A percentile compares a stretch with the other conserved stretches of the same genome.
phyloP scores from a whole-genome alignment of 371 early-diverging fungal genomes.

The Mortierella sp. region DNA sequence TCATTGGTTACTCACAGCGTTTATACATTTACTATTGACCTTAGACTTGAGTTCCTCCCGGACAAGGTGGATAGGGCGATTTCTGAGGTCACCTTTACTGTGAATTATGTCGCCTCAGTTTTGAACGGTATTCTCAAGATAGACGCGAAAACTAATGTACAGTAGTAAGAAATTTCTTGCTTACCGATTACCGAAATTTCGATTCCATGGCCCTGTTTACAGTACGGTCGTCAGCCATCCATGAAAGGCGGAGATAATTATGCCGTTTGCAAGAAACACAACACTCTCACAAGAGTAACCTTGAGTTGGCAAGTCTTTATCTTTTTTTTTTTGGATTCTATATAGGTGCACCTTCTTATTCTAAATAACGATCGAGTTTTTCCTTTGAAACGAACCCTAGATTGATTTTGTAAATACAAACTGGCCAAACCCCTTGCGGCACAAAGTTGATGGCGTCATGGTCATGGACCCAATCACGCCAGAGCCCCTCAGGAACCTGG shows the following conservation, averaged over 20 bases:
- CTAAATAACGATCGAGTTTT: too few species aligned
- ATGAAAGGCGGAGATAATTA: neutral
- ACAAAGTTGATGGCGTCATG: neutral
- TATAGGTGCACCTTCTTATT: too few species aligned
- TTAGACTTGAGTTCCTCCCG: slow-evolving; percentile 26
- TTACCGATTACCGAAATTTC: too few species aligned
- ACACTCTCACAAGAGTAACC: too few species aligned
- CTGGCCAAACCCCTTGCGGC: neutral
- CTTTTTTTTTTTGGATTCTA: too few species aligned
- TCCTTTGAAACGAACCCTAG: neutral
- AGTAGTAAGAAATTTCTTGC: too few species aligned
- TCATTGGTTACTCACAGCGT: slow-evolving; percentile 4
- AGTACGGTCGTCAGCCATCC: neutral
- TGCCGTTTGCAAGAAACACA: too few species aligned
- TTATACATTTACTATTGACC: slow-evolving; percentile 6
- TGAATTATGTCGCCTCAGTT: slow-evolving; percentile 37
- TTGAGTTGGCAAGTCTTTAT: too few species aligned
- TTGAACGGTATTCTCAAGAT: slow-evolving; percentile 31
- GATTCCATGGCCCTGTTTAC: neutral
- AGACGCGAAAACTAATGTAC: slow-evolving; percentile 28
- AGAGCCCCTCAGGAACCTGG: neutral
- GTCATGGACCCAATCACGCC: neutral
- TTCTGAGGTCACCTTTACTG: slow-evolving; percentile 36
- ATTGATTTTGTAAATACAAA: neutral
- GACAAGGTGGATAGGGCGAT: slow-evolving; percentile 24